Evolutionary conservation across 2,329 filamentous ascomycete species (phyloP), one percentile per base, ranked within the genome.

Genomic region (Didymella lethalis): DNA sequence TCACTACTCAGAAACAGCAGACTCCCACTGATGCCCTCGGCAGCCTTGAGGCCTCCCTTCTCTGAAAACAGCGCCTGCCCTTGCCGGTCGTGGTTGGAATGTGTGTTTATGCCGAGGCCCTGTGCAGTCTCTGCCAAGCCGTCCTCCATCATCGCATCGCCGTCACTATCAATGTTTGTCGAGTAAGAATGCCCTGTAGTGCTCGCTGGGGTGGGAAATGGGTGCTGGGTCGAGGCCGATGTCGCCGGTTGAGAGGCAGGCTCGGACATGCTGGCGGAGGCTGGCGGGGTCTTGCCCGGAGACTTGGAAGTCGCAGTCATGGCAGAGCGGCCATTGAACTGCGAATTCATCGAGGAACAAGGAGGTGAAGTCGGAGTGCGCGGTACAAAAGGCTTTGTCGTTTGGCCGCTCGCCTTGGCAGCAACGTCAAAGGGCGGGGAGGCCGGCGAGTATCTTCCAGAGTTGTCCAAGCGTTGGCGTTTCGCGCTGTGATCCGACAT

Each of bases 291-390:
- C 68, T 69, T 72, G 59, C 68, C 72, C 44, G 70, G 71, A 51
- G 64, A 63, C 57, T 69, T 64, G 23, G 67, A 63, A 28, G 68
- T 67, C 55, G 68, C 62, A 60, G 64, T 68, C 61, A 64, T 63
- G 65, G 71, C 64, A 68, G 67, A 62, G 52, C 68, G 64, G 70
- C 74, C 75, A 76, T 77, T 72, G 64, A 74, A 64, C 57, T 77
- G 77, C 71, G 79, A 77, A 78, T 73, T 77, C 66, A 80, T 79
- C 73, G 79, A 80, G 77, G 78, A 78, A 57, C 78, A 78, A 53
- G 80, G 79, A 54, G 79, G 80, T 25, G 80, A 81, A 36, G 80
- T 81, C 53, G 81, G 81, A 10, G 81, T 83, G 66, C 81, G 79
- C 47, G 80, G 80, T 50, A 78, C 75, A 62, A 77, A 75, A 69